A percentile compares a stretch with the other conserved stretches of the same genome.
These are phyloP conservation scores for Amborella trichopoda DNA, from an alignment of 164 flowering plant species.

Conservation along the genomic window DNA sequence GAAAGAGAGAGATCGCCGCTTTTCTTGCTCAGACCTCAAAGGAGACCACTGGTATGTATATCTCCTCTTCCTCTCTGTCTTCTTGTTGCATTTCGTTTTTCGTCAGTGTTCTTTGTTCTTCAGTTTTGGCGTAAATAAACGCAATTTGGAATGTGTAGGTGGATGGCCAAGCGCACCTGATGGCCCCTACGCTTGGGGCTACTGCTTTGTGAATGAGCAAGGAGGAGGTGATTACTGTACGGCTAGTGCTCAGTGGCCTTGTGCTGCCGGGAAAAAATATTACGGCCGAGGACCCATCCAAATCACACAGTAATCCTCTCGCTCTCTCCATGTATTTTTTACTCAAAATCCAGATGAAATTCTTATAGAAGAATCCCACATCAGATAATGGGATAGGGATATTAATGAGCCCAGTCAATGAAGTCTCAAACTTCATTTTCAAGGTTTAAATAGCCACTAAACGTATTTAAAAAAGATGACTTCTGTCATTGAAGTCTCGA, in stretches of 20 bases:
- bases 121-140: neutral
- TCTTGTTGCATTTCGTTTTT: neutral
- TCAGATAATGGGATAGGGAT: too few relatives aligned
- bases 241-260: neutral
- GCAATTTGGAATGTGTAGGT: neutral
- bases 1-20: slow-evolving; percentile 14
- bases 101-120: neutral
- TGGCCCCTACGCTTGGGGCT: slow-evolving; percentile 25
- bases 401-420: too few relatives aligned
- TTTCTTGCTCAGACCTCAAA: slow-evolving; percentile 42
- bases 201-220: slow-evolving; percentile 13
- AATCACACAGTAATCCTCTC: slow-evolving; percentile 5
- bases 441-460: too few relatives aligned
- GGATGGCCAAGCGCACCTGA: slow-evolving; percentile 26
- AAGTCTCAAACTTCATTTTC: too few relatives aligned
- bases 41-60: slow-evolving; percentile 27
- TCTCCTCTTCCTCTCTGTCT: neutral
- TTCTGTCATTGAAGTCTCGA: too few relatives aligned
- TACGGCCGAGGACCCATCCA: slow-evolving; percentile 10
- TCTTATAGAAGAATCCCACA: too few relatives aligned
- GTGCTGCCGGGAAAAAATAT: slow-evolving; percentile 1
- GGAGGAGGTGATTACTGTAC: neutral
- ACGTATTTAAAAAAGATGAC: too few relatives aligned
- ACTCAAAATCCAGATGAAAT: too few relatives aligned
- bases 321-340: too few relatives aligned